Evolutionary conservation across 306 rosid genomes (phyloP), one percentile per base, ranked within the genome.

Genomic region (Pyrus bretschneideri): DNA sequence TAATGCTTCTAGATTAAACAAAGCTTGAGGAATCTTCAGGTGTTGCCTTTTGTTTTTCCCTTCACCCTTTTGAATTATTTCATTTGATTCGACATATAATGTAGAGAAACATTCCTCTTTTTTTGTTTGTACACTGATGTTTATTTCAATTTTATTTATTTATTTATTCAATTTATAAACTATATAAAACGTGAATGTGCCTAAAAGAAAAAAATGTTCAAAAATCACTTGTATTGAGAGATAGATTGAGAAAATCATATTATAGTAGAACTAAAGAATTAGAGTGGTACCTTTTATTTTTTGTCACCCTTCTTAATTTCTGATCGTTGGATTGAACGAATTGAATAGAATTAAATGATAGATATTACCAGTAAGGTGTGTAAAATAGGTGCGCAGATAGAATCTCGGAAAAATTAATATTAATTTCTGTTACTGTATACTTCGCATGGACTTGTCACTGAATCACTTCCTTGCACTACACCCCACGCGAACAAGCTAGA

Each of bases 401-500:
- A 0, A 35, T 35, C 9, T 35, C 38, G 0, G 6, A 35, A 35
- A 35, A 35, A 35, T 49, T 49, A 15, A 35, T 72, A 42, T 55
- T 21, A 22, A 27, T 80, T 55, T 25, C 9, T 58, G 30, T 31
- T 11, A 23, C 4, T 18, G 42, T 70, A 35, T 79, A 51, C 77
- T 66, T 80, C 63, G 76, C 84, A 84, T 71, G 74, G 82, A 81
- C 78, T 38, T 23, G 40, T 35, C 40, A 6, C 40, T 6, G 9
- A 35, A 60, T 66, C 83, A 70, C 70, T 69, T 83, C 42, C 42
- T 67, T 76, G 64, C 78, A 82, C 81, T 60, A 42, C 78, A 67
- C 51, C 69, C 84, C 85, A 85, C 89, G 84, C 83, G 84, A 86
- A 86, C 76, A 35, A 64, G 77, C 65, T 64, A 79, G 73, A 21